A percentile compares a stretch with the other conserved stretches of the same genome.
Conservation (phyloP, 805 yeast genomes). For the Kodamaea lidongshanica region DNA sequence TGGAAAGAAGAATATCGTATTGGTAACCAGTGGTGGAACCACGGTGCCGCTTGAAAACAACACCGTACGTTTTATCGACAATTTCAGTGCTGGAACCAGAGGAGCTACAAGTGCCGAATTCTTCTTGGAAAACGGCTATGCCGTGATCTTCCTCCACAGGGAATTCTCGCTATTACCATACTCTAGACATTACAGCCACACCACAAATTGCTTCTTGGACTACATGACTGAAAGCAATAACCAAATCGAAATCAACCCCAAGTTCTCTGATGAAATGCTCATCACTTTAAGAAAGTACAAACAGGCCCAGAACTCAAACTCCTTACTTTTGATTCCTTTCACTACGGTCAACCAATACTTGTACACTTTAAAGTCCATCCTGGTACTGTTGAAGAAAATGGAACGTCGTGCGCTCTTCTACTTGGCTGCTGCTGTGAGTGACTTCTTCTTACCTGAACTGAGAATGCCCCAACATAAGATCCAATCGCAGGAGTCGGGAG, state of each 20-base stretch:
- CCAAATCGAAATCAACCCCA: slow-evolving; percentile 53
- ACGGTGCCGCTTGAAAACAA: slow-evolving; percentile 96
- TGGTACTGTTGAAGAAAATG: slow-evolving; percentile 50
- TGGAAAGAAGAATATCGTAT: slow-evolving; percentile 50
- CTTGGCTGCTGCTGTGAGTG: slow-evolving; percentile 96
- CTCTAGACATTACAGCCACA: slow-evolving; percentile 82
- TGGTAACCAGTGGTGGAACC: slow-evolving; percentile 96
- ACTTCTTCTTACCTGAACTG: slow-evolving; percentile 84
- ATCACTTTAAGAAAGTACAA: slow-evolving; percentile 51
- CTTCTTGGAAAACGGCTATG: slow-evolving; percentile 77
- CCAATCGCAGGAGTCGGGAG: slow-evolving; percentile 66
- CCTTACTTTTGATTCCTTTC: slow-evolving; percentile 72
- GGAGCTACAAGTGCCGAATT: slow-evolving; percentile 96
- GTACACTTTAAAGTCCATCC: slow-evolving; percentile 69
- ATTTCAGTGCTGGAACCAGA: slow-evolving; percentile 95
- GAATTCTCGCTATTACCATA: slow-evolving; percentile 90
- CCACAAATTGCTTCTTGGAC: slow-evolving; percentile 80
- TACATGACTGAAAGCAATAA: slow-evolving; percentile 59
- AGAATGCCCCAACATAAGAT: slow-evolving; percentile 91
- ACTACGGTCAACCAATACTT: slow-evolving; percentile 93
- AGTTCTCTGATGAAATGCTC: slow-evolving; percentile 57
- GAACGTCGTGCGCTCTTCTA: slow-evolving; percentile 67
- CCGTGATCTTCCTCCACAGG: slow-evolving; percentile 87
- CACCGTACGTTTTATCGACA: slow-evolving; percentile 94
- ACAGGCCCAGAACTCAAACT: slow-evolving; percentile 43